Evolutionary conservation across 805 yeast genomes (phyloP).

Genomic region (Lipomyces starkeyi): DNA sequence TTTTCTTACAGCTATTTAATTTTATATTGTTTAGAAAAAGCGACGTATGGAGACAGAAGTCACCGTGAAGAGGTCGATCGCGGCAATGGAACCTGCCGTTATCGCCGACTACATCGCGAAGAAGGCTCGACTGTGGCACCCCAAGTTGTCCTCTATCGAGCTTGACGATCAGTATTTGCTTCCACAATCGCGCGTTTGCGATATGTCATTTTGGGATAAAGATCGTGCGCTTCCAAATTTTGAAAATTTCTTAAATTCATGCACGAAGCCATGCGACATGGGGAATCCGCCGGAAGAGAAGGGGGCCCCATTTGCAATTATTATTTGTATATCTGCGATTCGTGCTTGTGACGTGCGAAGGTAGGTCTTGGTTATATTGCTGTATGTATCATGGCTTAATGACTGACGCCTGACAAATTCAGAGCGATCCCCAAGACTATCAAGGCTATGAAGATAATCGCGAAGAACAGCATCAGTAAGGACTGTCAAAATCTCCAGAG

Average conservation of each 20-base stretch:
- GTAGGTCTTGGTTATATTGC: slow-evolving; percentile 9
- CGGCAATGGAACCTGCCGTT: slow-evolving; percentile 14
- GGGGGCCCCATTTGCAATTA: slow-evolving; percentile 47
- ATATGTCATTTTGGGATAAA: slow-evolving; percentile 21
- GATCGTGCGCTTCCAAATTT: slow-evolving; percentile 17
- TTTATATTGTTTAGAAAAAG: slow-evolving; percentile 18
- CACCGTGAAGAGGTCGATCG: slow-evolving; percentile 25
- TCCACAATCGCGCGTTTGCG: slow-evolving; percentile 21
- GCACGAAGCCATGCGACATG: slow-evolving; percentile 10
- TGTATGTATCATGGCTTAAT: not conserved
- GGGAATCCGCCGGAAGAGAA: slow-evolving; percentile 12
- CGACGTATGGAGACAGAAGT: slow-evolving; percentile 30
- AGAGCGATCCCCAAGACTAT: slow-evolving; percentile 22
- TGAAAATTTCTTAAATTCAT: slow-evolving; percentile 15
- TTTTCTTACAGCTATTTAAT: not conserved
- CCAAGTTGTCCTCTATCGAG: slow-evolving; percentile 30
- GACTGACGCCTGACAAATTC: not conserved
- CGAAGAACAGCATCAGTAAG: slow-evolving; percentile 30
- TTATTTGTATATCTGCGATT: slow-evolving; percentile 76
- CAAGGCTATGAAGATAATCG: slow-evolving; percentile 26
- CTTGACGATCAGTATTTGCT: slow-evolving; percentile 30
- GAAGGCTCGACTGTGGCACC: slow-evolving; percentile 25
- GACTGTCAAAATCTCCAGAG: slow-evolving; percentile 23
- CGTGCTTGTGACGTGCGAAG: slow-evolving; percentile 79
- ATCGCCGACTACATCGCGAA: slow-evolving; percentile 34